Evolutionary conservation across 257 asterid species (phyloP), one percentile per base, ranked within the genome.

Genomic region (Nicotiana undulata): DNA sequence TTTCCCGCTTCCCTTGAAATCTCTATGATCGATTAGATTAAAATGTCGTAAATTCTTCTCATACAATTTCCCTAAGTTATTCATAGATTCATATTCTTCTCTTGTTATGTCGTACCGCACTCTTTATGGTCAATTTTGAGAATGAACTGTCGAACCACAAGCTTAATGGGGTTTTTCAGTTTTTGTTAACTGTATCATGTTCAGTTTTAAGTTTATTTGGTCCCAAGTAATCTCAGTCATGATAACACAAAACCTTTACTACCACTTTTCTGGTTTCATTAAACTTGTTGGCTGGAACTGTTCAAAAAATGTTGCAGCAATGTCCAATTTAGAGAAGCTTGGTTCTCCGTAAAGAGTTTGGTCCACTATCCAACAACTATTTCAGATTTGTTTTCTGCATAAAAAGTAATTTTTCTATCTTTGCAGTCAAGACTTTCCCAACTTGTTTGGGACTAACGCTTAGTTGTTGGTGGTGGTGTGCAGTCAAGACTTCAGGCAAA

Each of bases 401-500:
- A 3, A 22, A 3, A 8, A 51, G 61, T 49, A 17, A 40, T 9
- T 76, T 77, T 34, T 61, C 79, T 81, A 66, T 79, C 20, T 81
- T 89, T 9, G 12, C 49, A 40, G 12, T 40, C 49, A 0, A 40
- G 49, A 40, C 12, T 40, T 40, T 40, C 3, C 49, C 49, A 40
- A 9, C 49, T 9, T 40, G 49, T 40, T 40, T 11, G 3, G 49
- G 12, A 40, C 12, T 40, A 11, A 40, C 12, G 12, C 12, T 40
- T 40, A 40, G 49, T 40, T 40, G 49, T 40, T 40, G 49, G 9
- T 51, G 17, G 13, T 51, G 28, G 28, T 26, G 28, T 26, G 88
- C 94, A 96, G 99, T 86, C 99, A 4, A 92, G 99, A 86, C 99
- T 96, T 84, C 99, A 96, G 87, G 99, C 97, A 56, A 96, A 90